Percentiles rank a stretch among this genome's conserved stretches.
phyloP scores from a whole-genome alignment of 2,329 filamentous ascomycete genomes.

The Trichoderma pleuroti region DNA sequence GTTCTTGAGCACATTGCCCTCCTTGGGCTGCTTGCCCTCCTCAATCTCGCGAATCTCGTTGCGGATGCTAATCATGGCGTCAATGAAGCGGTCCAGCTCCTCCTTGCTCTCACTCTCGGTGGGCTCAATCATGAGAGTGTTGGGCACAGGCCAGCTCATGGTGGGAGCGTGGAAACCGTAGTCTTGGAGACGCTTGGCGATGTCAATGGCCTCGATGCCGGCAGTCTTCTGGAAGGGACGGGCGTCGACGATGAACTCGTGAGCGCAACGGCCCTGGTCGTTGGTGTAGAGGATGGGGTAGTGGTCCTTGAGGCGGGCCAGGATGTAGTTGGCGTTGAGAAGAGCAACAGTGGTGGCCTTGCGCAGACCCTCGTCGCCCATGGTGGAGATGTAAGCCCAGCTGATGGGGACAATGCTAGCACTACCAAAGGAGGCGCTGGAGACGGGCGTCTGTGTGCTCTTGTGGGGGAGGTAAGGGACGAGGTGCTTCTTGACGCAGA shows the following conservation, averaged over 20 bases:
- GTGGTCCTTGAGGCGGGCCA: constrained; percentile 78
- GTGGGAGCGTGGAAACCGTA: constrained; percentile 97
- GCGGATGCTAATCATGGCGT: constrained; percentile 83
- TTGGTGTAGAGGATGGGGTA: constrained; percentile 96
- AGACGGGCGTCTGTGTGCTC: constrained; percentile 56
- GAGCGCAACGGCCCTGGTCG: constrained; percentile 78
- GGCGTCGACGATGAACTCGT: constrained; percentile 94
- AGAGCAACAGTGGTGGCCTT: constrained; percentile 88
- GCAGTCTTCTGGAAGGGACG: constrained; percentile 79
- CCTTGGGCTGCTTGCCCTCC: constrained; percentile 68
- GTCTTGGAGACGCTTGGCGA: constrained; percentile 94
- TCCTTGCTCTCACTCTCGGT: constrained; percentile 90
- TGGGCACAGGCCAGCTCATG: constrained; percentile 93
- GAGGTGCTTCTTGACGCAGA: constrained; percentile 83
- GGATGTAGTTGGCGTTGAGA: constrained; percentile 97
- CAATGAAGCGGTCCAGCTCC: constrained; percentile 89
- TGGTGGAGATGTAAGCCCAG: constrained; percentile 93
- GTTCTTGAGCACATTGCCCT: constrained; percentile 84
- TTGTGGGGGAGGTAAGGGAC: constrained; percentile 58
- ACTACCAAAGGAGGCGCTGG: constrained; percentile 80
- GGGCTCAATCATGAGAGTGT: constrained; percentile 97
- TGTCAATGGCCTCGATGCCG: constrained; percentile 86
- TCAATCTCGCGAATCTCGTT: constrained; percentile 81
- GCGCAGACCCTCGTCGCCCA: constrained; percentile 73
- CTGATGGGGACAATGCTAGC: constrained; percentile 91